A percentile compares a stretch with the other conserved stretches of the same genome.
Conservation (phyloP, 2,329 filamentous ascomycete genomes). For the Aspergillus sp. region DNA sequence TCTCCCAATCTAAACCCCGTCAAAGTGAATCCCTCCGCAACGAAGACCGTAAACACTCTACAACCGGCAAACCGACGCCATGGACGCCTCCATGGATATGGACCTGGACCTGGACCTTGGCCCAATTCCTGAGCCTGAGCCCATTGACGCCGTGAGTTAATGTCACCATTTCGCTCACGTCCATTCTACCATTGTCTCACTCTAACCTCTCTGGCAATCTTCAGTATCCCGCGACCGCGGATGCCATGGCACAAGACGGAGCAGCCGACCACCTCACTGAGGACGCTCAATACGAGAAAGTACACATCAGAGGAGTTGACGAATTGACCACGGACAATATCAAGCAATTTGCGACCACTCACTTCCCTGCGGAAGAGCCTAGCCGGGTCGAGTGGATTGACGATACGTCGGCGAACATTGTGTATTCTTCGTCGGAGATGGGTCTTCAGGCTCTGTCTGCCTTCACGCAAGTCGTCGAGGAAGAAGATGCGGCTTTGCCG, state of each 20-base stretch:
- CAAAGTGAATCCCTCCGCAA: not conserved
- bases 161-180: not conserved
- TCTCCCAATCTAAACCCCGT: not conserved
- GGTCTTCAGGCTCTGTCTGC: slow-evolving; percentile 55
- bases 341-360: slow-evolving; percentile 68
- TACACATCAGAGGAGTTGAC: slow-evolving; percentile 84
- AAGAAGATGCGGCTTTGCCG: slow-evolving; percentile 50
- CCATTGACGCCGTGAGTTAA: slow-evolving; percentile 32
- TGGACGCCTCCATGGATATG: slow-evolving; percentile 60
- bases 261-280: slow-evolving; percentile 28
- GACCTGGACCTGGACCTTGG: slow-evolving; percentile 68
- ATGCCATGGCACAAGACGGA: slow-evolving; percentile 19
- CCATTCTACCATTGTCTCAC: not conserved
- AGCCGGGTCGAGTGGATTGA: slow-evolving; percentile 88
- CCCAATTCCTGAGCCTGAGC: slow-evolving; percentile 45
- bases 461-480: slow-evolving; percentile 43
- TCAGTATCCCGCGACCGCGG: slow-evolving; percentile 24
- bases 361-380: slow-evolving; percentile 59
- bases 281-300: slow-evolving; percentile 55
- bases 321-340: slow-evolving; percentile 78
- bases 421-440: slow-evolving; percentile 63
- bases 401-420: slow-evolving; percentile 82
- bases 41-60: slow-evolving; percentile 11
- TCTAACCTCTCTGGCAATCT: not conserved
- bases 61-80: slow-evolving; percentile 14